These are phyloP conservation scores for Umbelopsis ramanniana DNA, from an alignment of 192 early-diverging fungal genomes.

Conservation along the genomic window DNA sequence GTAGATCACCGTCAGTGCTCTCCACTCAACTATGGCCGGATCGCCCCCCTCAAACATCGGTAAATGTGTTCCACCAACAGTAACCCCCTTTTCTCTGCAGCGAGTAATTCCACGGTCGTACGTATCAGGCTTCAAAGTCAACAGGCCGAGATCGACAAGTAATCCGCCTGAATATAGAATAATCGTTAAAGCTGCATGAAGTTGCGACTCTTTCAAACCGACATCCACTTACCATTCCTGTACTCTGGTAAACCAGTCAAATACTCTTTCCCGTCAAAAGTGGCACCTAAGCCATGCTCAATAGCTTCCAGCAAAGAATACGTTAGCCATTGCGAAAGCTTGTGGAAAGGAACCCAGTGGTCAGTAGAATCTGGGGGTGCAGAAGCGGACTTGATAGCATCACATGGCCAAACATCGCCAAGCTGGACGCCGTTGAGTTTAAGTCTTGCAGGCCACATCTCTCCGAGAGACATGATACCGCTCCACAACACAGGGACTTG, in stretches of 20 bases:
- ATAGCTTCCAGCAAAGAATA: conserved; percentile 90
- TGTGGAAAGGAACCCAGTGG: conserved; percentile 83
- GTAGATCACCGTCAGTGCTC: conserved; percentile 85
- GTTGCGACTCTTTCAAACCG: conserved; percentile 18
- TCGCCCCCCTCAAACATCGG: conserved; percentile 79
- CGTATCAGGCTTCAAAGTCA: conserved; percentile 59
- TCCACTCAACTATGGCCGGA: conserved; percentile 91
- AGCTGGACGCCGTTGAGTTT: conserved; percentile 73
- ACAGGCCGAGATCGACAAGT: conserved; percentile 84
- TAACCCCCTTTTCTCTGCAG: conserved; percentile 36
- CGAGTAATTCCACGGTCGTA: conserved; percentile 53
- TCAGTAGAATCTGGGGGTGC: conserved; percentile 32
- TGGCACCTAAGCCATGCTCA: conserved; percentile 41
- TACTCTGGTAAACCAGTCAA: conserved; percentile 91
- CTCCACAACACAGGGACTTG: conserved; percentile 56
- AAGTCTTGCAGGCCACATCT: conserved; percentile 88
- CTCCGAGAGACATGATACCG: conserved; percentile 75
- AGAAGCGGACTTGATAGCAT: conserved; percentile 46
- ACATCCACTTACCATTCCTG: conserved; percentile 60
- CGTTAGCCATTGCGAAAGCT: conserved; percentile 95
- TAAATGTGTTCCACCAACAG: conserved; percentile 44
- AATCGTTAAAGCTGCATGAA: not conserved
- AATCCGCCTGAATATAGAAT: conserved; percentile 62
- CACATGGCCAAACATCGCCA: conserved; percentile 91
- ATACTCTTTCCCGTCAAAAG: conserved; percentile 58